Evolutionary conservation across 306 rosid genomes (phyloP), one percentile per base, ranked within the genome.

Genomic region (Lablab purpureus): DNA sequence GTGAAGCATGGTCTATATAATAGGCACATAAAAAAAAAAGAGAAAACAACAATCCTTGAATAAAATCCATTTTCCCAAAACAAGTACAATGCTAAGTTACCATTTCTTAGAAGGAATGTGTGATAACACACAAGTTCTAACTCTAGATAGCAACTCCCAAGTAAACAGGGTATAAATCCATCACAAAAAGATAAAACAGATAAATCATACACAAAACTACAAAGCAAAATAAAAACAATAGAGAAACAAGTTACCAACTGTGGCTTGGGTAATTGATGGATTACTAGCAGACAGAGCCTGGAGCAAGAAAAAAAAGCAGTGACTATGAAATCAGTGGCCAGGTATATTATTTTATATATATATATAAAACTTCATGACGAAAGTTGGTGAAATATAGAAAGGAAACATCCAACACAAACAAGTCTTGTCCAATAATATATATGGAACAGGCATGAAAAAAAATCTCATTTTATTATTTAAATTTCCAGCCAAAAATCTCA

Each of bases 261-360:
- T 50, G 56, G 78, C 78, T 86, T 87, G 92, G 56, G 77, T 79
- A 63, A 88, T 80, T 54, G 90, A 87, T 66, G 90, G 91, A 66
- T 88, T 94, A 63, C 87, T 89, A 64, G 84, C 92, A 84, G 88
- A 78, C 56, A 91, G 79, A 86, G 91, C 97, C 97, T 94, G 94
- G 50, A 71, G 82, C 21, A 78, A 81, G 58, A 81, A 56, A 73
- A 82, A 75, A 50, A 23, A 55, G 40, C 28, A 69, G 25, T 23
- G 17, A 68, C 43, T 14, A 74, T 28, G 46, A 81, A 28, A 54
- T n/a, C 15, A n/a, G 47, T 34, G 10, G 10, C 43, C 21, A 22
- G 62, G 72, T 54, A 49, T 65, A 77, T 49, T 74, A 19, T 18
- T 55, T 27, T 59, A 17, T 34, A 67, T 28, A 76, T 15, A 74